Conservation (phyloP, 2,329 filamentous ascomycete genomes). For the Alternaria sp. region DNA sequence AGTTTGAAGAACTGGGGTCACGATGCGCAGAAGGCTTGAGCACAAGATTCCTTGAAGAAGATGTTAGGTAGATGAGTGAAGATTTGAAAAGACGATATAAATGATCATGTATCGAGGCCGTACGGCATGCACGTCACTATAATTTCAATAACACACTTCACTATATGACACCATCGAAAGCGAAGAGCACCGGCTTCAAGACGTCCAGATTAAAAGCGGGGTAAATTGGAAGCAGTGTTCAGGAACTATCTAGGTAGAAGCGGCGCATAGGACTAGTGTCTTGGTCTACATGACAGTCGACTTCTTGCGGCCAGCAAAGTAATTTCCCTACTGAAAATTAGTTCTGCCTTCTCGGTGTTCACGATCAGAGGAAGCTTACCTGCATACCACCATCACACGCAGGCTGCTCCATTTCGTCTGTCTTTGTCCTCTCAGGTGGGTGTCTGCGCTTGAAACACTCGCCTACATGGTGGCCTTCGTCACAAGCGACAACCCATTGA, state of each 20-base stretch:
- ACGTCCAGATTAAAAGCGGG: not conserved
- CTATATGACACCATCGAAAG: not conserved
- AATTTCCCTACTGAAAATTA: not conserved
- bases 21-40: constrained; percentile 44
- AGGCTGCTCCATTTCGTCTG: constrained; percentile 6
- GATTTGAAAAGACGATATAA: not conserved
- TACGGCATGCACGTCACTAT: not conserved
- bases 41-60: not conserved
- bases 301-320: not conserved
- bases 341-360: not conserved
- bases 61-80: not conserved
- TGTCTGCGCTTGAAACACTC: constrained; percentile 68
- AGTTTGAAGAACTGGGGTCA: constrained; percentile 49
- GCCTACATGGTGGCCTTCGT: constrained; percentile 72
- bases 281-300: constrained; percentile 5
- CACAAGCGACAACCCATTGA: constrained; percentile 73
- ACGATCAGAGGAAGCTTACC: not conserved
- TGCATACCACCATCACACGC: not conserved
- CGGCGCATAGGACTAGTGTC: not conserved
- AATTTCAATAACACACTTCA: not conserved
- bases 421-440: constrained; percentile 20
- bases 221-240: not conserved
- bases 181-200: not conserved
- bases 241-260: not conserved
- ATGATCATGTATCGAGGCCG: not conserved